A percentile compares a stretch with the other conserved stretches of the same genome.
Evolutionary conservation across 345 rosid species (phyloP).

Genomic region (Carallia pectinifolia): DNA sequence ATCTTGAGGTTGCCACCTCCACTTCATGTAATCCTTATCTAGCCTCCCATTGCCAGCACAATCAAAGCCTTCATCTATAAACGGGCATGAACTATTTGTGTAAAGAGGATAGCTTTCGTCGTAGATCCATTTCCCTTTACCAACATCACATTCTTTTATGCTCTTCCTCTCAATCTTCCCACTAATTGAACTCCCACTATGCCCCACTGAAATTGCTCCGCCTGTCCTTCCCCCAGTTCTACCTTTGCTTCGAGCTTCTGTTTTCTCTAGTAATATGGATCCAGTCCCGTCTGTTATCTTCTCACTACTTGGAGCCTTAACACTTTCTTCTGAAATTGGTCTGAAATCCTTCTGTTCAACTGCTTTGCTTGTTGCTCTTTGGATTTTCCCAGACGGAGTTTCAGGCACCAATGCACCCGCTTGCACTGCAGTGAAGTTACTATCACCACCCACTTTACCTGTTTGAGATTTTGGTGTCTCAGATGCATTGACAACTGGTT

Average conservation of each 20-base stretch:
- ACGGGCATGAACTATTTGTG: slow-evolving; percentile 74
- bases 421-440: slow-evolving; percentile 23
- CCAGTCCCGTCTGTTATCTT: slow-evolving; percentile 11
- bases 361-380: not conserved
- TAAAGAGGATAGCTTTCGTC: slow-evolving; percentile 70
- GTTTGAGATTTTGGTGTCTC: slow-evolving; percentile 10
- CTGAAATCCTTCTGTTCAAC: slow-evolving; percentile 9
- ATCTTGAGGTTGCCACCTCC: slow-evolving; percentile 81
- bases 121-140: slow-evolving; percentile 81
- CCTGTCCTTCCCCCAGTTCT: slow-evolving; percentile 29
- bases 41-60: slow-evolving; percentile 78
- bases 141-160: slow-evolving; percentile 50
- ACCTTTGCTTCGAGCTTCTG: slow-evolving; percentile 30
- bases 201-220: slow-evolving; percentile 5
- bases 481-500: slow-evolving; percentile 21
- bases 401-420: slow-evolving; percentile 25
- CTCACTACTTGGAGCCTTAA: slow-evolving; percentile 24
- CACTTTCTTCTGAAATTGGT: slow-evolving; percentile 10
- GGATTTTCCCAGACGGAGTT: slow-evolving; percentile 8
- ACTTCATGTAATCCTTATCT: slow-evolving; percentile 64
- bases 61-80: slow-evolving; percentile 87
- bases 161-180: slow-evolving; percentile 23
- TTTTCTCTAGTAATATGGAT: slow-evolving; percentile 20
- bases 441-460: slow-evolving; percentile 10
- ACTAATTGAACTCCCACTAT: slow-evolving; percentile 2